Evolutionary conservation across 352 stramenopile species (phyloP).

Genomic region (Globisporangium carolinianum): DNA sequence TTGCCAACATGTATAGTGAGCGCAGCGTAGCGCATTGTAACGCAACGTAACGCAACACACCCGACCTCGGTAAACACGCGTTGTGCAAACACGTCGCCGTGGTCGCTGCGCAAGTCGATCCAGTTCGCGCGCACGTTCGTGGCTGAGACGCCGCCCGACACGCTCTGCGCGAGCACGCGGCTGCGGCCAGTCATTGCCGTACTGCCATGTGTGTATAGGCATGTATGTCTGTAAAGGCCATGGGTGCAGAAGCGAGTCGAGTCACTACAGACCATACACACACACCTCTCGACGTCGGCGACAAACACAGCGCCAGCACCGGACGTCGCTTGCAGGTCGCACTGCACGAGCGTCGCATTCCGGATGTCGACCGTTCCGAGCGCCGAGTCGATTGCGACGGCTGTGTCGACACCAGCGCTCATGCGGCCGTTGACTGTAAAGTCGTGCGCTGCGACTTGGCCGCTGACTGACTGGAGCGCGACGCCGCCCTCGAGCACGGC

Average conservation of each 20-base stretch:
- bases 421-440: constrained; percentile 32
- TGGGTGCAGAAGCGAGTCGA: too few species aligned
- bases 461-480: constrained; percentile 30
- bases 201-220: constrained; percentile 10
- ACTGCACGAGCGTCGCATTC: constrained; percentile 43
- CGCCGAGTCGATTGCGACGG: constrained; percentile 27
- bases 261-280: neutral
- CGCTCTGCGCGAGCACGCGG: constrained; percentile 34
- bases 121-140: constrained; percentile 44
- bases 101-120: constrained; percentile 37
- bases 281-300: constrained; percentile 32
- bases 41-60: neutral
- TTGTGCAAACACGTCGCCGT: constrained; percentile 34
- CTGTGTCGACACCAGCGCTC: constrained; percentile 19
- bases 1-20: neutral
- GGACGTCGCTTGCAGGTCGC: constrained; percentile 40
- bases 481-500: constrained; percentile 27
- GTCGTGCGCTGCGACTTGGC: constrained; percentile 40
- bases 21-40: too few species aligned
- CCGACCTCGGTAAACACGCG: constrained; percentile 29
- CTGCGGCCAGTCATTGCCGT: constrained; percentile 42
- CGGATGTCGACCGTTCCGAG: constrained; percentile 38
- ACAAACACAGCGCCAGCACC: constrained; percentile 41
- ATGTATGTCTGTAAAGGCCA: neutral
- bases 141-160: constrained; percentile 39